Evolutionary conservation across 257 asterid species (phyloP).

Genomic region (Haberlea rhodopensis): DNA sequence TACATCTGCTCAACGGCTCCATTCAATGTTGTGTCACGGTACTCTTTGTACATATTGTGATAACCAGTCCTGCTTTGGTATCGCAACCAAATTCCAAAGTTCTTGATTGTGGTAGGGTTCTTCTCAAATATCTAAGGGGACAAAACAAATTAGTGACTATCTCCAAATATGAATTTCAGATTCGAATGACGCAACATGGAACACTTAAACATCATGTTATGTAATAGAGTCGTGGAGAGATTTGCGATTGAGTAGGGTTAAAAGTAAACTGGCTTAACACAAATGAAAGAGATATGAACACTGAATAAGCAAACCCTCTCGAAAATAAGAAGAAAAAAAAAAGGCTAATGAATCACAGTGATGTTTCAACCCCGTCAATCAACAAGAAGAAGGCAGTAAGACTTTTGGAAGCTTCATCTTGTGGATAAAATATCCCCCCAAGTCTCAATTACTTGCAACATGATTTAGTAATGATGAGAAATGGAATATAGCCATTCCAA

Average conservation of each 20-base stretch:
- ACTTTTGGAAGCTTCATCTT: not conserved
- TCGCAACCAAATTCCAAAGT: constrained; percentile 83
- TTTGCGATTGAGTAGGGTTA: not conserved
- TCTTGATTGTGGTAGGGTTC: constrained; percentile 84
- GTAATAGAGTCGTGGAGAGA: not conserved
- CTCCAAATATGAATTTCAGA: not conserved
- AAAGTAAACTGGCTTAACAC: not conserved
- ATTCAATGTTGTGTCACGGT: constrained; percentile 81
- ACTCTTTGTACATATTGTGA: constrained; percentile 93
- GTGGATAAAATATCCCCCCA: not conserved
- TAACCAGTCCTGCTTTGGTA: constrained; percentile 90
- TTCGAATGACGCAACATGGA: too few species aligned
- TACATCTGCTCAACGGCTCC: constrained; percentile 92
- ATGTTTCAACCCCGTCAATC: too few species aligned
- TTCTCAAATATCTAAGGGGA: constrained; percentile 69
- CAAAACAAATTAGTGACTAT: not conserved
- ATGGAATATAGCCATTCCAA: not conserved
- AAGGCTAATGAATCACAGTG: too few species aligned
- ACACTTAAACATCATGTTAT: not conserved
- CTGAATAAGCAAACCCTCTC: not conserved
- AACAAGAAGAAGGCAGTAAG: not conserved
- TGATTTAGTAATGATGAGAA: not conserved
- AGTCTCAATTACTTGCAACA: not conserved
- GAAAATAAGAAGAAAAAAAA: too few species aligned
- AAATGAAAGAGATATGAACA: not conserved